phyloP scores from a whole-genome alignment of 2,329 filamentous ascomycete genomes.

The Sordariomycetes sp. region DNA sequence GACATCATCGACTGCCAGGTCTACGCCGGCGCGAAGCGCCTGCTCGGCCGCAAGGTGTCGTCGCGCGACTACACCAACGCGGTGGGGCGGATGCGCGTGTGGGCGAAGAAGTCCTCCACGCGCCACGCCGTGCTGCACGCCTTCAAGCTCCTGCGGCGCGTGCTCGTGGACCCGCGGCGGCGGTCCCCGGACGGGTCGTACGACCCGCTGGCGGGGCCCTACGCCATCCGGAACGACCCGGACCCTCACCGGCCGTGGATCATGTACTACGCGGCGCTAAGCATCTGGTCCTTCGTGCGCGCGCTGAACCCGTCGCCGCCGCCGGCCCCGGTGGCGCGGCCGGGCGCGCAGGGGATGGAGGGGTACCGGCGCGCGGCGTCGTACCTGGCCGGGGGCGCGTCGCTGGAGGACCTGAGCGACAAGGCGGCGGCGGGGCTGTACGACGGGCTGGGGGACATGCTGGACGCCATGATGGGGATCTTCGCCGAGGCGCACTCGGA shows the following conservation, averaged over 20 bases:
- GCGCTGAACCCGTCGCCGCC: constrained; percentile 37
- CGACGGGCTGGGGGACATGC: constrained; percentile 32
- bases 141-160: constrained; percentile 67
- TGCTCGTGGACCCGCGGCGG: constrained; percentile 48
- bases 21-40: constrained; percentile 66
- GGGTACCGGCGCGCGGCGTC: constrained; percentile 22
- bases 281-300: constrained; percentile 81
- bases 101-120: constrained; percentile 66
- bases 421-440: constrained; percentile 58
- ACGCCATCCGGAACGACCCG: constrained; percentile 67
- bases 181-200: constrained; percentile 9
- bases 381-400: constrained; percentile 52
- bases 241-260: constrained; percentile 85
- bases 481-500: constrained; percentile 45
- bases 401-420: constrained; percentile 59
- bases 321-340: background rate
- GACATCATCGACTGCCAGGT: constrained; percentile 87
- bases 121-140: constrained; percentile 79
- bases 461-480: constrained; percentile 30
- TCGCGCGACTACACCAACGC: constrained; percentile 64
- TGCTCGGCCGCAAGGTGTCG: constrained; percentile 71
- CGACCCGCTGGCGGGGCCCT: constrained; percentile 34
- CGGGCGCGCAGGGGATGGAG: background rate
- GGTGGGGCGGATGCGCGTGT: constrained; percentile 64
- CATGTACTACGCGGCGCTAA: constrained; percentile 74